Base-by-base conservation (phyloP, 2,329 filamentous ascomycete genomes). In the Apiospora phragmitis region DNA sequence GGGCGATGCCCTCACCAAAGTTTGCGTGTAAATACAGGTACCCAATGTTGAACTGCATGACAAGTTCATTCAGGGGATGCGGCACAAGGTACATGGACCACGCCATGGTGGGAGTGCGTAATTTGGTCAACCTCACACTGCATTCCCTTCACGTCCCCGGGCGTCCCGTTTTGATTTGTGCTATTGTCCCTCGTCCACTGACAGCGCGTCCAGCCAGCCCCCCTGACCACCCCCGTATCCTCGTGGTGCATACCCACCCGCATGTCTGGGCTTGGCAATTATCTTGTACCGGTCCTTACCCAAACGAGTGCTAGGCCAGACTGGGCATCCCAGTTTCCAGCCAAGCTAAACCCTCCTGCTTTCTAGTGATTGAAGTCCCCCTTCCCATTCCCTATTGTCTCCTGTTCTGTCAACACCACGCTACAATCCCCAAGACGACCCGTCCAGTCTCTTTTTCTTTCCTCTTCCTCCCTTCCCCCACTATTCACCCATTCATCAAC, bases 351-450 rank as follows among this genome's bases (percentile, higher is more conserved):
- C 55, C 55, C 55, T 62, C 55, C 32, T 62, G 32, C 55, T 21
- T 62, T 38, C 29, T n/a, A n/a, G 55, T 62, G 32, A 38, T 38
- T 24, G 55, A 62, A 32, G 55, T n/a, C 55, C 38, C 65, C 65
- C 42, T 67, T 67, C 42, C 65, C 65, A 67, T 67, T 45, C 38
- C 65, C 65, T 8, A 67, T 43, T 45, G 24, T n/a, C 65, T 43
- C 38, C 42, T 67, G 38, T 55, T 69, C 72, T 73, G 74, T 72
- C 67, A 74, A 69, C 26, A 68, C 51, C 42, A 65, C 42, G 38
- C 65, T 67, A 32, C 65, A 18, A 67, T 67, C 65, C 47, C 67
- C 43, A 47, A 38, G 32, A 45, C 18, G n/a, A 38, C 42, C 67
- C 41, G 32, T 68, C 26, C 32, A 68, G 67, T 51, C 67, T 51